Base-by-base conservation (phyloP, 2,329 filamentous ascomycete species). In the Zymoseptoria tritici region DNA sequence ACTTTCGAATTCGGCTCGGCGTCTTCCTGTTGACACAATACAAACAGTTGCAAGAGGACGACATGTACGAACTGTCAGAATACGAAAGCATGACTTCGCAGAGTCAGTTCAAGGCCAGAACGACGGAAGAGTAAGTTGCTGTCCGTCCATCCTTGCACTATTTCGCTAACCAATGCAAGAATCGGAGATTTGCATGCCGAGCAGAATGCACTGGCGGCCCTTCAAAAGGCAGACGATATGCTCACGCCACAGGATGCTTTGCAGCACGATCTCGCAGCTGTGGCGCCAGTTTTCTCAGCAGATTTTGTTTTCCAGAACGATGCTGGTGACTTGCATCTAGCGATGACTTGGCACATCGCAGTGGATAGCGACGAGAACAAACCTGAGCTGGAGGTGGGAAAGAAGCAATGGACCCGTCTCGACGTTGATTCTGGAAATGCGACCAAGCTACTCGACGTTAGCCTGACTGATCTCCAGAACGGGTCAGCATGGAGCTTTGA, bases 1-100 rank as follows among this genome's bases (percentile, higher is more conserved):
- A 67, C 2, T 60, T 76, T 52, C 71, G 73, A 13, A 61, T 75
- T 6, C 66, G 68, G 5, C 68, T 76, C n/a, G 75, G 75, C 4
- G 72, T 61, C 2, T 73, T 75, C 31, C 51, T 71, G 16, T 56
- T 73, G 9, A 61, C 51, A 1, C 61, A 60, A 19, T 73, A 66
- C 55, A 65, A 58, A 52, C 54, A 58, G 22, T 57, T 62, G 11
- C 61, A 63, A 16, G 31, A 58, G 21, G 62, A 66, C 16, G 65
- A 54, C 2, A 50, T 62, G 5, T 71, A 70, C 36, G 62, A 64
- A 13, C 61, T 75, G 9, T 58, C 64, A 8, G 70, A 74, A 2
- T 76, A 74, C 51, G 60, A 67, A 36, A 61, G 60, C 9, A 74
- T 74, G 68, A 61, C 71, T 2, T 26, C 60, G n/a, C 60, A 68